phyloP scores from a whole-genome alignment of 2,329 filamentous ascomycete species.

The Huntiella omanensis region DNA sequence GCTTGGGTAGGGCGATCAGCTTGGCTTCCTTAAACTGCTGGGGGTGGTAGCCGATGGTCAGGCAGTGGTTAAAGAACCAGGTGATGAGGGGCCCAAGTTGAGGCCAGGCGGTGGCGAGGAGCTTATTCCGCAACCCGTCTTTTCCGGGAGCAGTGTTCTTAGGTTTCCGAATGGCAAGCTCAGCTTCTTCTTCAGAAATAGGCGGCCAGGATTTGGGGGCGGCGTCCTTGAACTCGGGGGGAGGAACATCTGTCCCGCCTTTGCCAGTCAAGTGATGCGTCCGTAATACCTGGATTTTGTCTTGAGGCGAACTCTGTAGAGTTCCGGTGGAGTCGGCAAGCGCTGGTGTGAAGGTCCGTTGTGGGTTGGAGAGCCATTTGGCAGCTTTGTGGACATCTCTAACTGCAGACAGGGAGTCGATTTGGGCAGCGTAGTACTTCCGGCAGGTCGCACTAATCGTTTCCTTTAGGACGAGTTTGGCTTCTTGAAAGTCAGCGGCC shows the following conservation, averaged over 20 bases:
- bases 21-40: not conserved
- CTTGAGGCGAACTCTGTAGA: not conserved
- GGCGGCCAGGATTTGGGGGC: too few species aligned
- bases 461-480: too few species aligned
- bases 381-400: too few species aligned
- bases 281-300: not conserved
- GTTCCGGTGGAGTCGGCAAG: too few species aligned
- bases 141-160: not conserved
- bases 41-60: not conserved
- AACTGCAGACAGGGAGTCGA: too few species aligned
- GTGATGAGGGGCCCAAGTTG: slow-evolving; percentile 13
- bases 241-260: not conserved
- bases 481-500: too few species aligned
- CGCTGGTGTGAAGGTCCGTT: too few species aligned
- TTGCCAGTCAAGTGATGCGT: not conserved
- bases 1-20: not conserved
- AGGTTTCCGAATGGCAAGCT: not conserved
- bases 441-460: too few species aligned
- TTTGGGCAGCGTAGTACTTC: too few species aligned
- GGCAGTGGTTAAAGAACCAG: not conserved
- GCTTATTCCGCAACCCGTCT: not conserved
- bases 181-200: not conserved
- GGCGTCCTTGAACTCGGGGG: not conserved
- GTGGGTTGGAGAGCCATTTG: too few species aligned
- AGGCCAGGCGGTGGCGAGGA: not conserved